Base-by-base conservation (phyloP, 108 stramenopile species). In the Cafeteria roenbergensis region DNA sequence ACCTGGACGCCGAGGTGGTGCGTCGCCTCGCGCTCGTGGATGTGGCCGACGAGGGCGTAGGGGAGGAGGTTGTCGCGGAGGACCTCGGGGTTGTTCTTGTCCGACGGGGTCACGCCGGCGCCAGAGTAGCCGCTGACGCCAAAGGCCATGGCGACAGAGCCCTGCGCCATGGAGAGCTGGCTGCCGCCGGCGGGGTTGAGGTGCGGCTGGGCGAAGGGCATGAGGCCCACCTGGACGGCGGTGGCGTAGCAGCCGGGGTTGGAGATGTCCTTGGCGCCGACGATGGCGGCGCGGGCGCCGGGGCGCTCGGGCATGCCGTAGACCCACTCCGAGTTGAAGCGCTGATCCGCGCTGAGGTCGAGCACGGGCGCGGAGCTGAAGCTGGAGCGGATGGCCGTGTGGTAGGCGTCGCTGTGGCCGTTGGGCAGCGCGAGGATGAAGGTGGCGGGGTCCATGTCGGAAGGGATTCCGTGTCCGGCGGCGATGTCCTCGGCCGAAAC, bases 181-280 rank as follows among this genome's bases (percentile, higher is more conserved):
- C 76, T 75, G n/a, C 52, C 24, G 0, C 60, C 34, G n/a, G n/a
- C n/a, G n/a, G n/a, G n/a, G 58, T 75, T 56, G 24, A 75, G 27
- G 22, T 69, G 71, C 28, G 75, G 57, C 65, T 70, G 62, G 20
- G 79, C 51, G 4, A 79, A 38, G 34, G 80, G 74, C 24, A 80
- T 73, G 24, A 80, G 77, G 24, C 77, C 75, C 17, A 78, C 62
- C 75, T 80, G 79, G 21, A 75, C 77, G 25, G 75, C 79, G 21
- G 79, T 78, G 17, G 79, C 77, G 63, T 80, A 80, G 79, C 79
- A 80, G 42, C 79, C 79, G 3, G 79, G 79, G 73, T 80, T 80
- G 59, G 79, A 77, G 30, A 80, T 57, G 34, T 75, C 63, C 55
- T 72, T 38, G 22, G 74, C 70, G 30, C 38, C 55, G 34, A 59